These are phyloP conservation scores for Posidonia australis DNA, from an alignment of 106 monocot genomes.

Conservation along the genomic window DNA sequence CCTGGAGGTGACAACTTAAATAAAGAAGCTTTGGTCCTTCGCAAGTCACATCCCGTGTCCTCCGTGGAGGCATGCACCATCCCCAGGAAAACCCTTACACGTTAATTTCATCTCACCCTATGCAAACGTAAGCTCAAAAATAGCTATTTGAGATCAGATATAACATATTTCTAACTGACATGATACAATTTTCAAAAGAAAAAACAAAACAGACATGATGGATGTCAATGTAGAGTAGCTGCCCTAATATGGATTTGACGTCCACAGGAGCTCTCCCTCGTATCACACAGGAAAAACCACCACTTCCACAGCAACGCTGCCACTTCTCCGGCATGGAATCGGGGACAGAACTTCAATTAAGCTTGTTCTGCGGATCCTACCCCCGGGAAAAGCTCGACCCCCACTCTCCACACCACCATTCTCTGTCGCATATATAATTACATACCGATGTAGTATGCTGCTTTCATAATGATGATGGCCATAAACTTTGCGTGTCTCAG, in stretches of 20 bases:
- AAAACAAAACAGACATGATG: too few relatives aligned
- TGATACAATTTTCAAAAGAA: too few relatives aligned
- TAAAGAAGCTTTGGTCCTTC: too few relatives aligned
- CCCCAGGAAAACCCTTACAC: too few relatives aligned
- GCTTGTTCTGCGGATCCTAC: neutral
- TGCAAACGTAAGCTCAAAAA: too few relatives aligned
- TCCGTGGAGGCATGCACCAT: too few relatives aligned
- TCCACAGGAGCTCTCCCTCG: neutral
- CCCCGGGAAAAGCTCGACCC: neutral
- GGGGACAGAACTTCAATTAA: neutral
- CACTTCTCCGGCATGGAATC: neutral
- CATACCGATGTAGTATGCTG: neutral
- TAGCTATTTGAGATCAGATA: too few relatives aligned
- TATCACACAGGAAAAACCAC: neutral
- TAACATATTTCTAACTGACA: too few relatives aligned
- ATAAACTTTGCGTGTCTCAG: conserved; percentile 2
- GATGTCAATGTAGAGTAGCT: too few relatives aligned
- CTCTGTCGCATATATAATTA: neutral
- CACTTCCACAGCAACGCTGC: neutral
- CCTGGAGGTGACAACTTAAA: too few relatives aligned
- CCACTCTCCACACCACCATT: neutral
- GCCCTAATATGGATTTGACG: neutral
- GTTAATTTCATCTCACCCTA: too few relatives aligned
- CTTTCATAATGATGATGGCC: neutral
- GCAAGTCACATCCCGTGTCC: too few relatives aligned